Evolutionary conservation across 257 asterid species (phyloP).

Genomic region (Ocimum tenuiflorum): DNA sequence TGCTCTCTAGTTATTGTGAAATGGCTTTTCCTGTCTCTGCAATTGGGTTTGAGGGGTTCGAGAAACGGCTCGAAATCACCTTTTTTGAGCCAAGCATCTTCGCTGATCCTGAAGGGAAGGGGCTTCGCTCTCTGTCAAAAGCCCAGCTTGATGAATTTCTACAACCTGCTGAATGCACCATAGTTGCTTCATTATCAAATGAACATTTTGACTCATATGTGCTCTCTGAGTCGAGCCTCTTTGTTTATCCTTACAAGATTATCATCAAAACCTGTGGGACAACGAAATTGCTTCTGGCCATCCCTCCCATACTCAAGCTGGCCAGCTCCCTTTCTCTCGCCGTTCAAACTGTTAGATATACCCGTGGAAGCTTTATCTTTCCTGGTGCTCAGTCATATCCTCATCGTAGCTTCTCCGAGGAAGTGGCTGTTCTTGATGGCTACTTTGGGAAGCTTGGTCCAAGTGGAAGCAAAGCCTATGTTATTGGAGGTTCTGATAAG

Average conservation of each 20-base stretch:
- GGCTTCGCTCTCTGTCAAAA: constrained; percentile 57
- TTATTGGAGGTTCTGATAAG: too few relatives aligned
- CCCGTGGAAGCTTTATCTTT: constrained; percentile 87
- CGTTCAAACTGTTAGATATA: constrained; percentile 41
- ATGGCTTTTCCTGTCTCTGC: constrained; percentile 63
- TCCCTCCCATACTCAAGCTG: too few relatives aligned
- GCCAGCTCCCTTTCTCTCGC: too few relatives aligned
- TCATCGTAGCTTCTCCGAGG: constrained; percentile 65
- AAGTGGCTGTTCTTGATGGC: constrained; percentile 21
- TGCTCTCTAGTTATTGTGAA: constrained; percentile 17
- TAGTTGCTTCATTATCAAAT: constrained; percentile 76
- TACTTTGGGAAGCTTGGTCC: too few relatives aligned
- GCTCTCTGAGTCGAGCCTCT: constrained; percentile 66
- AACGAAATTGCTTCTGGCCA: constrained; percentile 64
- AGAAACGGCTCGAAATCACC: constrained; percentile 74
- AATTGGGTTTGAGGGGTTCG: constrained; percentile 83
- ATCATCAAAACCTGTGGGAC: constrained; percentile 96
- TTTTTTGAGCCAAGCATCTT: constrained; percentile 61
- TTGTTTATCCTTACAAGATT: constrained; percentile 71
- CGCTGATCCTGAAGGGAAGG: constrained; percentile 76
- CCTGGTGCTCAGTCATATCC: constrained; percentile 76
- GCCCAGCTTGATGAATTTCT: constrained; percentile 64
- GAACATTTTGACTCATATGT: constrained; percentile 69
- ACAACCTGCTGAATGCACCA: constrained; percentile 79
- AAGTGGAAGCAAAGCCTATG: too few relatives aligned